phyloP scores from a whole-genome alignment of 257 asterid species.

The Solanum dulcamara region DNA sequence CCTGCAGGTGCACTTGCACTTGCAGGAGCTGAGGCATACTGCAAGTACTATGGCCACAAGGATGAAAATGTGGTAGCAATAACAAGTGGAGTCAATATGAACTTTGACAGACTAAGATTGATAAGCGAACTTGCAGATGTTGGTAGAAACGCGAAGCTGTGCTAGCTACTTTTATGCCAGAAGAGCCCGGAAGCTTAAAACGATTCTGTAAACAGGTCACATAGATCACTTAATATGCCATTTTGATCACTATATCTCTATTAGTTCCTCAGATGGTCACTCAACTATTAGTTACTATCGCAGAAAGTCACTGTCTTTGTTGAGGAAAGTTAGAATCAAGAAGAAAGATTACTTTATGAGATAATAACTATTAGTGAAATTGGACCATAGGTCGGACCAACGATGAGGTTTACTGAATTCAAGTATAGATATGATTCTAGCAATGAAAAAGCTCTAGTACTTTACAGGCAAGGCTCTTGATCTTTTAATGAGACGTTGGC shows the following conservation, averaged over 20 bases:
- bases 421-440: constrained; percentile 61
- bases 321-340: neutral
- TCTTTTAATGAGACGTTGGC: neutral
- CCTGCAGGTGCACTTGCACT: constrained; percentile 98
- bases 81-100: constrained; percentile 93
- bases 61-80: constrained; percentile 71
- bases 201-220: constrained; percentile 46
- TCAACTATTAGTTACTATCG: too few species aligned
- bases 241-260: neutral
- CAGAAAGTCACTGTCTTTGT: neutral
- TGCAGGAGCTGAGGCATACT: constrained; percentile 93
- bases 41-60: constrained; percentile 71
- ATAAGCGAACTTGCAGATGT: constrained; percentile 86
- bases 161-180: constrained; percentile 68
- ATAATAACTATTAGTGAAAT: neutral
- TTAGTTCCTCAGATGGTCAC: neutral
- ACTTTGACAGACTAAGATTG: constrained; percentile 78
- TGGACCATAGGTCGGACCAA: constrained; percentile 55
- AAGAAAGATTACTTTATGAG: neutral
- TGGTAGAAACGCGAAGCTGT: constrained; percentile 83
- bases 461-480: constrained; percentile 46
- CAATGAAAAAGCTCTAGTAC: constrained; percentile 53
- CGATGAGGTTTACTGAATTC: constrained; percentile 68
- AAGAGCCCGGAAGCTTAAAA: constrained; percentile 69
- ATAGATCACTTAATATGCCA: neutral